Base-by-base conservation (phyloP, 164 flowering plant genomes). In the Aristolochia fimbriata region DNA sequence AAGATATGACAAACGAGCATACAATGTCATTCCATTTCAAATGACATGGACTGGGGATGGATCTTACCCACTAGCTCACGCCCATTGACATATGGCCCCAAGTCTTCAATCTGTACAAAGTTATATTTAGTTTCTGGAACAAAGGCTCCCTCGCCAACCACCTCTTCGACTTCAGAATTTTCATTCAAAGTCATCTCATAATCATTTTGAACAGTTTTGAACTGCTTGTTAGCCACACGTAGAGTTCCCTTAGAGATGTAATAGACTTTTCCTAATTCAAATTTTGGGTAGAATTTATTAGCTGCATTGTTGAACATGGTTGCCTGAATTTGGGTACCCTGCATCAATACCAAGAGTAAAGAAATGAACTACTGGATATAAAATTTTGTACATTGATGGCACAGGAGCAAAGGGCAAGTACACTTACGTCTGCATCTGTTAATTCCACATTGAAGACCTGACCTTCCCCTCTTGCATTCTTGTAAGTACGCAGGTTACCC, bases 271-370 rank as follows among this genome's bases (percentile, higher is more conserved):
- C 99, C 97, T 62, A 88, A 37, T 47, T 80, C 74, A 70, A 89
- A 85, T 70, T 66, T 86, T 30, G 86, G 77, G 67, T 60, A 85
- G 71, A 91, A 91, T 77, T 87, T 94, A 65, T 60, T 78, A 62
- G 96, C 96, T 60, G 99, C 95, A 58, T 80, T 91, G 71, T 87
- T 87, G 57, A 94, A 94, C 97, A 91, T 88, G 37, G 99, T 94
- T 43, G 97, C 99, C 69, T 91, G 99, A 24, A 94, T 94, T 71
- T 91, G 85, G 0, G 99, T 94, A n/a, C 97, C 99, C 99, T 94
- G 77, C 24, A 76, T 22, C 57, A 60, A 52, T 15, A 52, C 22
- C 14, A 15, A 8, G 22, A 8, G 41, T 63, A 12, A 50, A n/a
- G 22, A 49, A 48, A 17, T 49, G 22, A 49, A 17, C 7, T 13